Evolutionary conservation across 768 basidiomycete genomes (phyloP), one percentile per base, ranked within the genome.

Genomic region (Cubamyces lactineus): DNA sequence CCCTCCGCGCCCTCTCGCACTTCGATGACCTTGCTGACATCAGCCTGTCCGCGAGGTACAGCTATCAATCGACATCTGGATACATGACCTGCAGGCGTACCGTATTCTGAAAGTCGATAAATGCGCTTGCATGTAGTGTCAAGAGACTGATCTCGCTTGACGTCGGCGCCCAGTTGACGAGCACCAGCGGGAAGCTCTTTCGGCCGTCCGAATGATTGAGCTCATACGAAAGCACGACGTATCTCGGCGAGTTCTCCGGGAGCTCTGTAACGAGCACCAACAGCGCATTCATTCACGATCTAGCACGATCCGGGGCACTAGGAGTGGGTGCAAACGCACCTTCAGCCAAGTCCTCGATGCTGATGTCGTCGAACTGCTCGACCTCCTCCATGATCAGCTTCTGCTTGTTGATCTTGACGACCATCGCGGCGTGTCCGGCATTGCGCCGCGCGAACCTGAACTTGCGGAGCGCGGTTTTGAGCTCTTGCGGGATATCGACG

Each of bases 371-470:
- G 66, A 91, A 87, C 70, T 88, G 85, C 57, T 94, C 91, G 34
- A 87, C 89, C 69, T 92, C 88, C 71, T 90, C 88, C 88, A 97
- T 89, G 66, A 86, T 70, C 60, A 96, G 82, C 68, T 86, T 80
- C 42, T 80, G 74, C 79, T 92, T 95, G 82, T 95, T 89, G 76
- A 96, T 92, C 85, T 95, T 96, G 75, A 96, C 86, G 67, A 94
- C 78, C 56, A 96, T 79, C 16, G 92, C 94, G 24, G 92, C 88
- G 67, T 82, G 88, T 41, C 87, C 89, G 19, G 80, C 74, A 46
- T 81, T 82, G 69, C 82, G 85, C 23, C 89, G 84, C 4, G 78
- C 78, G 58, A 92, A 90, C 15, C 91, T 78, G 77, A 96, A 96
- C 71, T 94, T 94, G 74, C 89, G 86, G 43, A 96, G 84, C 24